A percentile compares a stretch with the other conserved stretches of the same genome.
Conservation (phyloP, 768 basidiomycete genomes). For the Collybia sordida region DNA sequence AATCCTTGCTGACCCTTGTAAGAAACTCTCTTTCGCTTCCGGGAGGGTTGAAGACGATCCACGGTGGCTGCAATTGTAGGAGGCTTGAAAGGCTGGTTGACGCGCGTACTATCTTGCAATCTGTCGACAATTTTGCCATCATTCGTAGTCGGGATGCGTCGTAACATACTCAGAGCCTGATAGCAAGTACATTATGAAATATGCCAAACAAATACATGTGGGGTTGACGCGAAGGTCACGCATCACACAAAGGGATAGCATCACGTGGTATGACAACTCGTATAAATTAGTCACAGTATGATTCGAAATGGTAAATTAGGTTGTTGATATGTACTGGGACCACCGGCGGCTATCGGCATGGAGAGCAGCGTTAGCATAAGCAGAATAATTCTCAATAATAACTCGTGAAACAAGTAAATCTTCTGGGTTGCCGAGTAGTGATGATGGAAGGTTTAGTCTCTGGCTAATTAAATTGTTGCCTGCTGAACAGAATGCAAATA, state of each 20-base stretch:
- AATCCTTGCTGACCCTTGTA: slow-evolving; percentile 69
- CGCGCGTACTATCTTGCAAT: slow-evolving; percentile 67
- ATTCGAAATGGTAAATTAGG: background rate
- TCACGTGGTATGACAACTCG: slow-evolving; percentile 14
- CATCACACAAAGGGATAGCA: slow-evolving; percentile 4
- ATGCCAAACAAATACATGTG: too few species aligned
- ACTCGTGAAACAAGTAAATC: slow-evolving; percentile 56
- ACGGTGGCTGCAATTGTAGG: slow-evolving; percentile 48
- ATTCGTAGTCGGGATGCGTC: slow-evolving; percentile 63
- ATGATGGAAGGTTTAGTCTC: slow-evolving; percentile 48
- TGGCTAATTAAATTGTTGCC: slow-evolving; percentile 43
- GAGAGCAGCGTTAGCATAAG: slow-evolving; percentile 52
- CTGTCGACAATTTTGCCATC: slow-evolving; percentile 70
- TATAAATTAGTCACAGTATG: slow-evolving; percentile 1
- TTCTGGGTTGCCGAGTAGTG: slow-evolving; percentile 40
- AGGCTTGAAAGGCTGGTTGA: slow-evolving; percentile 81
- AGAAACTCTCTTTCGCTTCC: slow-evolving; percentile 87
- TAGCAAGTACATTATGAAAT: background rate
- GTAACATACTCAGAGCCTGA: slow-evolving; percentile 56
- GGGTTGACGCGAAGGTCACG: background rate
- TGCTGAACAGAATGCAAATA: slow-evolving; percentile 62
- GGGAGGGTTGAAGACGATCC: slow-evolving; percentile 60
- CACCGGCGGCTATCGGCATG: slow-evolving; percentile 41
- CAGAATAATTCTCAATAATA: slow-evolving; percentile 56
- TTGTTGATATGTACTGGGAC: slow-evolving; percentile 14